phyloP scores from a whole-genome alignment of 2,329 filamentous ascomycete species.

The Cytospora mali region DNA sequence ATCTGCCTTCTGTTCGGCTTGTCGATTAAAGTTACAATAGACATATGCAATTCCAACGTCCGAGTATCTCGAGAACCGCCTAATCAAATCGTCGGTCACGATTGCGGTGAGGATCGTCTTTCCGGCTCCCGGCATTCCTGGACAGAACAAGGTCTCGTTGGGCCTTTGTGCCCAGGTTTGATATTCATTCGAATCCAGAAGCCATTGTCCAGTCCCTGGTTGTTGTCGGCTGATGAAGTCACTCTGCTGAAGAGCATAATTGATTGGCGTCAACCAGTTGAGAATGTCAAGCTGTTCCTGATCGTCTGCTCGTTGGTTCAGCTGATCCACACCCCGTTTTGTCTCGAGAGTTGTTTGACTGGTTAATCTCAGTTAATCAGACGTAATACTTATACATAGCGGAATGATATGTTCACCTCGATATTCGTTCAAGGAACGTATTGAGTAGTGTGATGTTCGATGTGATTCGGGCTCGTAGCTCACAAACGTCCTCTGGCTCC shows the following conservation, averaged over 20 bases:
- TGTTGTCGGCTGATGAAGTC: background rate
- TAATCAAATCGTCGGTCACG: conserved; percentile 27
- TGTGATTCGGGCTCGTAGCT: background rate
- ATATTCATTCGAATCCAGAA: background rate
- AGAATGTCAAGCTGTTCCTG: background rate
- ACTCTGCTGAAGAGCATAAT: background rate
- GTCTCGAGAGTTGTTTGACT: background rate
- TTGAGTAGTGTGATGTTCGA: background rate
- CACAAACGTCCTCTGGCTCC: background rate
- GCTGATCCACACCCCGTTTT: background rate
- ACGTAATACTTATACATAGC: no score
- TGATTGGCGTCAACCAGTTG: background rate
- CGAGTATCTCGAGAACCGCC: background rate
- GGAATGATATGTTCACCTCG: no score
- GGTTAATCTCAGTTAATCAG: no score
- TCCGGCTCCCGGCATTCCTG: background rate
- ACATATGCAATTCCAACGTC: conserved; percentile 36
- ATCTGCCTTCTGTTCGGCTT: conserved; percentile 32
- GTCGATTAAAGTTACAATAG: conserved; percentile 38
- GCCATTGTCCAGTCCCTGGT: conserved; percentile 2
- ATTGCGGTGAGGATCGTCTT: conserved; percentile 29
- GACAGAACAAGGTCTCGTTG: background rate
- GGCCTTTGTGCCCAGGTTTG: background rate
- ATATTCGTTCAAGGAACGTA: background rate
- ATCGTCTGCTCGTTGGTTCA: background rate